Percentiles rank a stretch among this genome's conserved stretches.
These are phyloP conservation scores for Sungouiozyma intestinalis DNA, from an alignment of 805 yeast genomes.

Conservation along the genomic window DNA sequence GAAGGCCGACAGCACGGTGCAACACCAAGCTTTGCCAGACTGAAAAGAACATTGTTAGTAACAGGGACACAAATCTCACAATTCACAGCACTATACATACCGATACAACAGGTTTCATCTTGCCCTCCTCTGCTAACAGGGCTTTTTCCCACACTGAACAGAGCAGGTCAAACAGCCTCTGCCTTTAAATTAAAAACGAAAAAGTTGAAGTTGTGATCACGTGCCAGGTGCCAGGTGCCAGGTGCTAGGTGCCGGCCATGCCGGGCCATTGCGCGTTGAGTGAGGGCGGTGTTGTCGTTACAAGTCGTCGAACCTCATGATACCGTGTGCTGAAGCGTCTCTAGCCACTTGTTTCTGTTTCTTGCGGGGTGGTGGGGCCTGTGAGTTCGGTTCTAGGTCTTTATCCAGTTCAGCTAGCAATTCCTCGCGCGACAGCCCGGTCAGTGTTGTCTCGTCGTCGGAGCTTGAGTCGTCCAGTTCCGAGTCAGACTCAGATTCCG, in stretches of 20 bases:
- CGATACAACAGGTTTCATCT: conserved; percentile 40
- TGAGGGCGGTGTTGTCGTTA: too few species aligned
- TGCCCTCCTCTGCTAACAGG: too few species aligned
- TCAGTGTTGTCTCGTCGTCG: conserved; percentile 13
- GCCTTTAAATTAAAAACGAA: too few species aligned
- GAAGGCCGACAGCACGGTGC: conserved; percentile 86
- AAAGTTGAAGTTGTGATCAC: background rate
- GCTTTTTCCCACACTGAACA: too few species aligned
- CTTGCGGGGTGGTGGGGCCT: background rate
- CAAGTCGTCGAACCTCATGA: conserved; percentile 52
- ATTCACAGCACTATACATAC: conserved; percentile 25
- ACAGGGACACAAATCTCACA: background rate
- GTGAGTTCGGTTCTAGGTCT: conserved; percentile 10
- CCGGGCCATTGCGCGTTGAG: too few species aligned
- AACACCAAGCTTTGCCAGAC: conserved; percentile 88
- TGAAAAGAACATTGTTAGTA: conserved; percentile 14
- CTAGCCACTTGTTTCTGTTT: conserved; percentile 6
- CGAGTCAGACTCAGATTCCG: conserved; percentile 15
- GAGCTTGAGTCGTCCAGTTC: conserved; percentile 20
- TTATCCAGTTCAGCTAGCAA: conserved; percentile 26
- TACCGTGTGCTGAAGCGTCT: conserved; percentile 38
- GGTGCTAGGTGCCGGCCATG: background rate
- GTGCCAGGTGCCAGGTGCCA: background rate
- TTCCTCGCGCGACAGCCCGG: conserved; percentile 23
- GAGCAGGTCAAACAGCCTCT: too few species aligned